Conservation (phyloP, 1,284 basidiomycete species). For the Ustilago crameri region DNA sequence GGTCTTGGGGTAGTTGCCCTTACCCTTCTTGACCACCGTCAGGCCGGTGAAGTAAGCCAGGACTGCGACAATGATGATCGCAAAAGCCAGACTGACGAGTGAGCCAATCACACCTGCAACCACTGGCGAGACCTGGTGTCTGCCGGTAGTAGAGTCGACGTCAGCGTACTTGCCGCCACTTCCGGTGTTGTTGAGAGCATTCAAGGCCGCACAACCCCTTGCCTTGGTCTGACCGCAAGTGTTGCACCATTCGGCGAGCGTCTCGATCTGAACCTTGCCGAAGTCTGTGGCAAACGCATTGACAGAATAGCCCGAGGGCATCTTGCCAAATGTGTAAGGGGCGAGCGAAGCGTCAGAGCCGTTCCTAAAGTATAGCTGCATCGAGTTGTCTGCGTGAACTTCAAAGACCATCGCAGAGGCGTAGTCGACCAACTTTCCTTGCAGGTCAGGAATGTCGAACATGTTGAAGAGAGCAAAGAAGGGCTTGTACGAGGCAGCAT, state of each 20-base stretch:
- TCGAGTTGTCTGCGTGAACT: slow-evolving; percentile 70
- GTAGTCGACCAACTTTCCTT: slow-evolving; percentile 75
- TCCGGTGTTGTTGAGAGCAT: slow-evolving; percentile 59
- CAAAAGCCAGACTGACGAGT: slow-evolving; percentile 55
- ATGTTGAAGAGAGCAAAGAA: slow-evolving; percentile 87
- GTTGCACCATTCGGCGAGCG: slow-evolving; percentile 69
- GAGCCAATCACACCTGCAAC: slow-evolving; percentile 61
- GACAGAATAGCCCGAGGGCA: slow-evolving; percentile 73
- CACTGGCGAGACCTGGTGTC: slow-evolving; percentile 58
- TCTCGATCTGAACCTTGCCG: slow-evolving; percentile 70
- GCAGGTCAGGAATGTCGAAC: slow-evolving; percentile 45
- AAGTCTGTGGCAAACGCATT: slow-evolving; percentile 81
- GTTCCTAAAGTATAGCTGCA: slow-evolving; percentile 86
- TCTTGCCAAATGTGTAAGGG: slow-evolving; percentile 52
- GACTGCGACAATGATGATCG: slow-evolving; percentile 24
- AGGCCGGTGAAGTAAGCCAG: slow-evolving; percentile 22
- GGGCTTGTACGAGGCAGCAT: slow-evolving; percentile 83
- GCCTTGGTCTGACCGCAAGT: slow-evolving; percentile 62
- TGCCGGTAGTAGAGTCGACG: slow-evolving; percentile 49
- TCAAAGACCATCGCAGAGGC: slow-evolving; percentile 82
- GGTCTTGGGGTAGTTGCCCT: slow-evolving; percentile 14
- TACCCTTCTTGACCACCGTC: slow-evolving; percentile 30
- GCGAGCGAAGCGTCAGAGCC: slow-evolving; percentile 72
- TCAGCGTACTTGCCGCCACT: slow-evolving; percentile 50
- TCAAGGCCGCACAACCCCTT: slow-evolving; percentile 53